phyloP scores from a whole-genome alignment of 2,329 filamentous ascomycete genomes.

The Emmonsiellopsis sp. region DNA sequence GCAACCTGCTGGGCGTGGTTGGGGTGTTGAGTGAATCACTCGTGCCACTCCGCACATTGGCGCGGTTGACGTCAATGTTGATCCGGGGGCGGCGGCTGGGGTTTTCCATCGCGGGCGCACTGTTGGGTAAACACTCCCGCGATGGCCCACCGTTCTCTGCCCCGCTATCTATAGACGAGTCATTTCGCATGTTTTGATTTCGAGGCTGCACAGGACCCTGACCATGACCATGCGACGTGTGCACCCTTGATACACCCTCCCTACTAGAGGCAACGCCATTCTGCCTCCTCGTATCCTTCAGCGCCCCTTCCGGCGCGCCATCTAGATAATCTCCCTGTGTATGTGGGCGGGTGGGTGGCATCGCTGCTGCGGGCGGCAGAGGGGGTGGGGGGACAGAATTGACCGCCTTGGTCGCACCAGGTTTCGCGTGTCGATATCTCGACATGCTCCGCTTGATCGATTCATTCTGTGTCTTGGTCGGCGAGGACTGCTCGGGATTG shows the following conservation, averaged over 20 bases:
- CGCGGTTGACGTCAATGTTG: neutral
- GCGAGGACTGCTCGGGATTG: neutral
- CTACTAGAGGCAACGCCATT: neutral
- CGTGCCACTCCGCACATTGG: neutral
- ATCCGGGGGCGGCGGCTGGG: neutral
- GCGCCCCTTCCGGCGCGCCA: neutral
- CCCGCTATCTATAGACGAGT: neutral
- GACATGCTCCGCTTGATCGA: conserved; percentile 27
- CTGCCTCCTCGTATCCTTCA: neutral
- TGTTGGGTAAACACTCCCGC: neutral
- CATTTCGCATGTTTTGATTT: neutral
- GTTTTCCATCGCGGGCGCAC: neutral
- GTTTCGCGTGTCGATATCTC: conserved; percentile 25
- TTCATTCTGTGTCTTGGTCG: conserved; percentile 16
- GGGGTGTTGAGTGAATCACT: neutral
- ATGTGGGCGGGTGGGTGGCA: neutral
- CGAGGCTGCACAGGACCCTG: neutral
- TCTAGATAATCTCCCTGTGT: neutral
- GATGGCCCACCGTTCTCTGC: neutral
- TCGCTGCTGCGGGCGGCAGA: neutral
- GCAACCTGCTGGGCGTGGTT: neutral
- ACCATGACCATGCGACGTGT: neutral
- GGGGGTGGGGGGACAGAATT: conserved; percentile 9
- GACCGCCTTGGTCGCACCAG: conserved; percentile 5
- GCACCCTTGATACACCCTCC: no score